Base-by-base conservation (phyloP, 345 rosid species). In the Salix koriyanagi region DNA sequence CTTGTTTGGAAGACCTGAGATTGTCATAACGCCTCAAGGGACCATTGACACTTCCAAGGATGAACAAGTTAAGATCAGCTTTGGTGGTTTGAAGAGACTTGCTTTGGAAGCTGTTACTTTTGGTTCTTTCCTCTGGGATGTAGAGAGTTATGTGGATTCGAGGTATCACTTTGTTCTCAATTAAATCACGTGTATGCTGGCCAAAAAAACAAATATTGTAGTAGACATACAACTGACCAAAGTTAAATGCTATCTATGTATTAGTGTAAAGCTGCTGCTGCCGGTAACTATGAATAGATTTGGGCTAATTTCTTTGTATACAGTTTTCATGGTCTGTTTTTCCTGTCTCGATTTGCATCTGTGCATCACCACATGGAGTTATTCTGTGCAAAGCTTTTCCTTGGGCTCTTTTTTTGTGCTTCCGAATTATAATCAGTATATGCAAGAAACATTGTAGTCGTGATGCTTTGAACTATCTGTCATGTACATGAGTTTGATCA, bases 71-170 rank as follows among this genome's bases (percentile, higher is more conserved):
- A 88, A 85, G 85, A 92, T 94, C 75, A 96, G 97, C 88, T 94
- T 94, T 39, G 92, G 88, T 67, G 93, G 95, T 65, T 81, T 96
- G 90, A 89, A 88, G 89, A 91, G 93, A 77, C 95, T 96, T n/a
- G 94, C 92, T 67, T 77, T 96, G 86, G 99, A 96, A 84, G 99
- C 98, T 6, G 95, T 96, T 37, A 91, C 97, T 37, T 96, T 96
- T 61, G 99, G 99, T 60, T 94, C 99, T 44, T 96, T 96, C 80
- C 95, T 96, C 1, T 96, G 99, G 98, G 98, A 94, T 41, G 98
- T 91, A 28, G 99, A 96, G 86, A 92, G 93, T 86, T 89, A 85
- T 75, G 97, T 96, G 42, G 98, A 94, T 74, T 90, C 97, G 1
- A 92, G 98, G 92, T 96, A 96, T 84, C 97, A 87, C 75, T 96